Conservation (phyloP, 2,329 filamentous ascomycete species). For the Colletotrichum brevisporum region DNA sequence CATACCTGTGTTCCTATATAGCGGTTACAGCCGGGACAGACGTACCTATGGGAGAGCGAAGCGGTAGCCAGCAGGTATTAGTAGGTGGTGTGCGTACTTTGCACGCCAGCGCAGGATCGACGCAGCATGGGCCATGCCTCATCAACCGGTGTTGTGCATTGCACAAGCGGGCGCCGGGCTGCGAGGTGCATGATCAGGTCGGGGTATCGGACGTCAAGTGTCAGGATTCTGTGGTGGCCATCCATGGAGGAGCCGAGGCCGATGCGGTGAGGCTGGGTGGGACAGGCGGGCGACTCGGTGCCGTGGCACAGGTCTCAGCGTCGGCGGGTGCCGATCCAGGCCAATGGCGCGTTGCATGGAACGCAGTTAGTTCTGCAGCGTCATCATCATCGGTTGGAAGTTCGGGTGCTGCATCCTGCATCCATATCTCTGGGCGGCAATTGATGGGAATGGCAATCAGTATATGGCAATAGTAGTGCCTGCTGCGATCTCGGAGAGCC, state of each 20-base stretch:
- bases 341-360: slow-evolving; percentile 1
- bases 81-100: too few relatives aligned
- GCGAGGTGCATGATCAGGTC: slow-evolving; percentile 21
- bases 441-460: background rate
- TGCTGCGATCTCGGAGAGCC: too few relatives aligned
- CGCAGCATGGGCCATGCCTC: slow-evolving; percentile 22
- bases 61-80: too few relatives aligned
- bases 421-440: slow-evolving; percentile 17
- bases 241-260: slow-evolving; percentile 6
- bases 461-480: too few relatives aligned
- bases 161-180: slow-evolving; percentile 15
- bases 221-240: slow-evolving; percentile 6
- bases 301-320: background rate
- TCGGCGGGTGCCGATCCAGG: slow-evolving; percentile 9
- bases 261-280: slow-evolving; percentile 24
- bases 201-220: slow-evolving; percentile 15
- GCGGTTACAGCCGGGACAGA: too few relatives aligned
- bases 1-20: too few relatives aligned
- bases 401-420: slow-evolving; percentile 21
- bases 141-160: slow-evolving; percentile 27
- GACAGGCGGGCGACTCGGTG: background rate
- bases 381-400: slow-evolving; percentile 26
- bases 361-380: slow-evolving; percentile 25
- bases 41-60: too few relatives aligned
- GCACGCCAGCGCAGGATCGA: background rate